Conservation (phyloP, 1,139 yeast genomes). For the Saccharomyces hybrid region DNA sequence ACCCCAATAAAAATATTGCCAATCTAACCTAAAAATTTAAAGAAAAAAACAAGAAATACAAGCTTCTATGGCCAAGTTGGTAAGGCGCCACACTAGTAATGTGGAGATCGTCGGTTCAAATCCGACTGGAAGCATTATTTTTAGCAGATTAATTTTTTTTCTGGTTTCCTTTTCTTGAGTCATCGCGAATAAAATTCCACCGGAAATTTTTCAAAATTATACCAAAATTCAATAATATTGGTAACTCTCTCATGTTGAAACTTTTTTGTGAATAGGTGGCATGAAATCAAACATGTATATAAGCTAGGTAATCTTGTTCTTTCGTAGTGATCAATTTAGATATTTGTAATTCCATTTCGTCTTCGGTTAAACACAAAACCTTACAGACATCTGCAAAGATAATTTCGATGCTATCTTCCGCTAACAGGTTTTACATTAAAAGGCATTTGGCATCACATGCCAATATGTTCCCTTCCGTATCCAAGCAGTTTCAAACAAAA, state of each 20-base stretch:
- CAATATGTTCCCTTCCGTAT: conserved; percentile 36
- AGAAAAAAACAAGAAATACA: not conserved
- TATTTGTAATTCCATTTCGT: not conserved
- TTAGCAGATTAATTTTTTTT: conserved; percentile 7
- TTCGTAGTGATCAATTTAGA: not conserved
- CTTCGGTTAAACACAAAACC: not conserved
- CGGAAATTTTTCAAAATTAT: not conserved
- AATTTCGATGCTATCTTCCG: conserved; percentile 19
- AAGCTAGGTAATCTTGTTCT: not conserved
- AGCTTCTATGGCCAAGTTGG: conserved; percentile 76
- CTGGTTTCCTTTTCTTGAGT: not conserved
- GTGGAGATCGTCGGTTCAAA: conserved; percentile 81
- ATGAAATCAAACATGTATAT: not conserved
- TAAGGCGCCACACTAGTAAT: conserved; percentile 89
- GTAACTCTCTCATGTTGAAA: not conserved
- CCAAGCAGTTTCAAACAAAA: conserved; percentile 55
- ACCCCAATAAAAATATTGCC: too few species aligned
- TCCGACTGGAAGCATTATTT: conserved; percentile 5
- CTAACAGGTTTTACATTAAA: conserved; percentile 13
- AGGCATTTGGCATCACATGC: conserved; percentile 33
- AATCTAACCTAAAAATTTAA: too few species aligned
- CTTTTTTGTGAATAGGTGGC: not conserved
- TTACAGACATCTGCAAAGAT: not conserved
- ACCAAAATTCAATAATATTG: not conserved
- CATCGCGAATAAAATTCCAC: not conserved